Evolutionary conservation across 2,329 filamentous ascomycete species (phyloP), one percentile per base, ranked within the genome.

Genomic region (Calonectria naviculata): DNA sequence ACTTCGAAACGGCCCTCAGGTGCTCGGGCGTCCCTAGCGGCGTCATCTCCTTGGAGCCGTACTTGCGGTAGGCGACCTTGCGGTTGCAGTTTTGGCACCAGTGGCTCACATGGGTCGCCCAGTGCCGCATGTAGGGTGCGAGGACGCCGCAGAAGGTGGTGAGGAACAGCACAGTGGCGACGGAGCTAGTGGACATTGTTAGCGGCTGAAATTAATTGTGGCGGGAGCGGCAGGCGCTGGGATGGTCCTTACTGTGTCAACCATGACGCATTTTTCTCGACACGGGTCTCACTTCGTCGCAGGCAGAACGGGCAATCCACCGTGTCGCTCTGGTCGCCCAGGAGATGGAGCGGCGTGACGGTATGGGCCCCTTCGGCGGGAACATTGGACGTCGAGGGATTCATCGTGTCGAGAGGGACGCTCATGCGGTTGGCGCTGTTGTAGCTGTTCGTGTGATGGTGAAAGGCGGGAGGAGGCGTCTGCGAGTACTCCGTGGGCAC

Each of bases 221-320:
- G 24, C 26, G 6, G 10, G 28, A 17, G n/a, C 5, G n/a, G 19
- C 5, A 21, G 9, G 1, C 10, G 15, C 5, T 1, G 46, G 8
- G n/a, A 28, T 13, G 13, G 19, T 9, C n/a, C 78, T 21, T 74
- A 79, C 78, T 79, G 78, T 62, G 78, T 79, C 54, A 46, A 44
- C 44, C 46, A 34, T 13, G 78, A 79, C 1, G 78, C 61, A 3
- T 70, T 49, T 2, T 74, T 76, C 72, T 73, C 71, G 2, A 79
- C 76, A 5, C 64, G 60, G 9, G 78, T 79, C 38, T 73, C 69
- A 1, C 68, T 62, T 5, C 77, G 73, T 1, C 71, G 74, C 15
- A 71, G 73, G 21, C 78, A 79, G 60, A 79, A 79, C 0, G 78
- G 78, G 41, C 78, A 79, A 31, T 79, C 78, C 36, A 79, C 38